Conservation (phyloP, 768 basidiomycete species). For the Leccinum longicurvipes region DNA sequence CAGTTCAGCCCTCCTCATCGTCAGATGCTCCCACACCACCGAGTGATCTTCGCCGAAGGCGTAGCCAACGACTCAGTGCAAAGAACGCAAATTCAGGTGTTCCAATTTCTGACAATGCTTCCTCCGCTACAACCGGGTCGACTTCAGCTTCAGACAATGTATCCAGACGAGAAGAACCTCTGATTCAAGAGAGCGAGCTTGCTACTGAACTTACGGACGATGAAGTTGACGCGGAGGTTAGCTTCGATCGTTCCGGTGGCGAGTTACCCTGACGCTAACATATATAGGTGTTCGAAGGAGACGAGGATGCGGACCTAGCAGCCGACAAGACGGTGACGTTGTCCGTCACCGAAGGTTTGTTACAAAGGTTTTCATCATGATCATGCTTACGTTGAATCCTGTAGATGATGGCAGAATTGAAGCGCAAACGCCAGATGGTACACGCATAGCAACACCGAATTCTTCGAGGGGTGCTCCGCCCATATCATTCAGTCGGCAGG, state of each 20-base stretch:
- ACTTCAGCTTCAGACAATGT: slow-evolving; percentile 26
- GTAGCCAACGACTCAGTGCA: slow-evolving; percentile 81
- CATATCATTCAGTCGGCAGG: slow-evolving; percentile 31
- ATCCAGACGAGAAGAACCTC: slow-evolving; percentile 42
- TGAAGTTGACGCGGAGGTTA: slow-evolving; percentile 74
- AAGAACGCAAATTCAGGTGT: slow-evolving; percentile 41
- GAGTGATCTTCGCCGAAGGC: slow-evolving; percentile 55
- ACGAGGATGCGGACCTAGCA: slow-evolving; percentile 69
- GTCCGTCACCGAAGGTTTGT: slow-evolving; percentile 72
- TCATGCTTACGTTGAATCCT: slow-evolving; percentile 5
- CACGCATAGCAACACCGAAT: slow-evolving; percentile 86
- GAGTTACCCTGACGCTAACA: slow-evolving; percentile 13
- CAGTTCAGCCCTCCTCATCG: slow-evolving; percentile 29
- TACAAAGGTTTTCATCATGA: neutral
- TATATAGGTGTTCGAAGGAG: slow-evolving; percentile 76
- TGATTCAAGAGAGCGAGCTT: slow-evolving; percentile 60
- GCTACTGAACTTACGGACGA: slow-evolving; percentile 81
- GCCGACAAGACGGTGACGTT: slow-evolving; percentile 86
- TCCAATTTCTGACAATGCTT: slow-evolving; percentile 11
- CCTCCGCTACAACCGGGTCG: slow-evolving; percentile 24
- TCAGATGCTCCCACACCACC: slow-evolving; percentile 35
- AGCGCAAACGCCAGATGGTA: slow-evolving; percentile 96
- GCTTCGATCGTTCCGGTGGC: neutral
- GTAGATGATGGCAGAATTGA: slow-evolving; percentile 90
- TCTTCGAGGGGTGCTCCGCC: slow-evolving; percentile 42